A percentile compares a stretch with the other conserved stretches of the same genome.
Evolutionary conservation across 1,284 basidiomycete genomes (phyloP).

Genomic region (Somion occarium): DNA sequence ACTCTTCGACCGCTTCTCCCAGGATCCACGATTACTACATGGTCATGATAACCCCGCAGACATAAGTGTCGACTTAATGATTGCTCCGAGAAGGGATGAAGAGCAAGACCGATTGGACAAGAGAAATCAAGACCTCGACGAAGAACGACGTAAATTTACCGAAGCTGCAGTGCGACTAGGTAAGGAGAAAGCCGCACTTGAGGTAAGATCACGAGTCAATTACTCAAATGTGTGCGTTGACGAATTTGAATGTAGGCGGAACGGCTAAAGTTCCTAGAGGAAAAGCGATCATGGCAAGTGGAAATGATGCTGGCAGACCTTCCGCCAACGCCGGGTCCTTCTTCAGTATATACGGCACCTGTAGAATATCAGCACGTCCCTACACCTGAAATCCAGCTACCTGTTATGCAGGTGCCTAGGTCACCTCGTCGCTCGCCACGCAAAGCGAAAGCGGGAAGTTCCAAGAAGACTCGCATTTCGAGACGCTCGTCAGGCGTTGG

Average conservation of each 20-base stretch:
- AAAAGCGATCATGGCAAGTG: conserved; percentile 61
- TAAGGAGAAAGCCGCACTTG: conserved; percentile 61
- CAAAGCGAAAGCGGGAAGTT: conserved; percentile 27
- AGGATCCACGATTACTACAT: conserved; percentile 30
- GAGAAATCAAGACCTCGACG: conserved; percentile 54
- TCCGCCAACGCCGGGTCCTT: conserved; percentile 38
- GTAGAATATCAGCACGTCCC: background rate
- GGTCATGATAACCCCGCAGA: conserved; percentile 23
- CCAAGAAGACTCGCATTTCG: conserved; percentile 39
- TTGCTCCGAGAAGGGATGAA: conserved; percentile 44
- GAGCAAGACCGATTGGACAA: conserved; percentile 48
- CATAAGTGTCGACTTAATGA: conserved; percentile 46
- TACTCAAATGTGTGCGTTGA: too few relatives aligned
- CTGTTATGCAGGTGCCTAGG: conserved; percentile 7
- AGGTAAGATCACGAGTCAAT: conserved; percentile 41
- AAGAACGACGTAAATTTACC: conserved; percentile 62
- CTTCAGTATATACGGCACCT: conserved; percentile 8
- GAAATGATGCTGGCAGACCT: conserved; percentile 57
- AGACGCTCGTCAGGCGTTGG: conserved; percentile 36
- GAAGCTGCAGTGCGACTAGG: conserved; percentile 59
- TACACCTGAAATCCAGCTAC: background rate
- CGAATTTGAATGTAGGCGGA: conserved; percentile 42
- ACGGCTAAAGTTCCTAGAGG: conserved; percentile 56
- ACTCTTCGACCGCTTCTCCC: conserved; percentile 46
- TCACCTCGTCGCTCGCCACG: conserved; percentile 38